phyloP scores from a whole-genome alignment of 106 monocot genomes.

The Posidonia australis region DNA sequence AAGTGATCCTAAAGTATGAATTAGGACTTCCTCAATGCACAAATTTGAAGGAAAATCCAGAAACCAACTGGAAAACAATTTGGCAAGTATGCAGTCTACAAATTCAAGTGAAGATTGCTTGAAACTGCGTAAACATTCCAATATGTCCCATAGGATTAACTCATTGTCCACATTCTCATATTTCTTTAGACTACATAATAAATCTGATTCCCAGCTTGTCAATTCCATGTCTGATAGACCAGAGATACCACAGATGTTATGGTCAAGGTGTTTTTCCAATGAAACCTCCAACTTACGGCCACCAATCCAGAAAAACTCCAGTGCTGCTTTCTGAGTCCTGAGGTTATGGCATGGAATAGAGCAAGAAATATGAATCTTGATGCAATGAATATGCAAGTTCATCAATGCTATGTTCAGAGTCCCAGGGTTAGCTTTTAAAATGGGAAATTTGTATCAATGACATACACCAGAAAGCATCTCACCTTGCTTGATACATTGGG shows the following conservation, averaged over 20 bases:
- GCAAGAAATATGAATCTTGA: slow-evolving; percentile 3
- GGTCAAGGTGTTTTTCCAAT: slow-evolving; percentile 13
- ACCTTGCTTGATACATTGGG: slow-evolving; percentile 84
- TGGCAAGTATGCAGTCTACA: slow-evolving; percentile 33
- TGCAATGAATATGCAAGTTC: neutral
- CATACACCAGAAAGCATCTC: neutral
- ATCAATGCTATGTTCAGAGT: neutral
- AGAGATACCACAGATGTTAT: slow-evolving; percentile 1
- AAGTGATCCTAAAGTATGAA: slow-evolving; percentile 14
- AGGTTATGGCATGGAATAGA: neutral
- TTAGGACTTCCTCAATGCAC: slow-evolving; percentile 25
- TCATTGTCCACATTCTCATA: slow-evolving; percentile 36
- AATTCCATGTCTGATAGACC: slow-evolving; percentile 28
- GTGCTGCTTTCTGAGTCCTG: slow-evolving; percentile 77
- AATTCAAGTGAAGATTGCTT: slow-evolving; percentile 29
- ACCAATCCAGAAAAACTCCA: slow-evolving; percentile 58
- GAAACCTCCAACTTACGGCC: slow-evolving; percentile 23
- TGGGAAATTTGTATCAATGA: neutral
- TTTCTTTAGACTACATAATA: slow-evolving; percentile 41
- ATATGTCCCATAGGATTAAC: slow-evolving; percentile 54
- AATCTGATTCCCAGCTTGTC: slow-evolving; percentile 43
- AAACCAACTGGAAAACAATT: slow-evolving; percentile 72
- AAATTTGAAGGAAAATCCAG: slow-evolving; percentile 12
- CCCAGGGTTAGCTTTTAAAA: too few relatives aligned
- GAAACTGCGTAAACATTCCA: slow-evolving; percentile 32